Base-by-base conservation (phyloP, 1,139 yeast species). In the Geotrichum australiense region DNA sequence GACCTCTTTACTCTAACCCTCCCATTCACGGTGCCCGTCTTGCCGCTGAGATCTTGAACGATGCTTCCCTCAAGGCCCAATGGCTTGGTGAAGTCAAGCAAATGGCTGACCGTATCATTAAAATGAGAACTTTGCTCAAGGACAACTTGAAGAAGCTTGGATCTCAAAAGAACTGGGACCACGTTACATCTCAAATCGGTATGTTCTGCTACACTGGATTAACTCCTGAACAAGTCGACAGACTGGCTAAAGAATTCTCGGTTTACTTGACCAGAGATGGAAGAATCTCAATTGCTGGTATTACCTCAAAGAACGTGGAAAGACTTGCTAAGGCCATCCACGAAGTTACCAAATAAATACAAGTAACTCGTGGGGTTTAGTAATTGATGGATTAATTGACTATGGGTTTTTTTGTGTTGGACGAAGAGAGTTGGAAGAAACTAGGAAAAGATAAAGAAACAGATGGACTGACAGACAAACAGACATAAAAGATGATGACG, bases 151-250 rank as follows among this genome's bases (percentile, higher is more conserved):
- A 74, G 47, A 64, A 66, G 37, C 74, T 85, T 50, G 73, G 75
- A 11, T 86, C 97, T 37, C 91, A 93, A 40, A 94, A 94, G 44
- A 77, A 72, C 62, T 91, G 98, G 98, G 85, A 80, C 53, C 97
- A 89, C 64, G 85, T 91, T 55, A 85, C 84, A 42, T 71, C 74
- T 50, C 97, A 91, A 68, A 82, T 85, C 48, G 98, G 98, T 54
- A 91, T 91, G 98, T 91, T 91, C 64, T 86, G 96, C 43, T 91
- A 80, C 66, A 89, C 97, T 20, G 97, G 96, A 1, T 72, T 91
- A 53, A 66, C 73, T 18, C 70, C 81, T 20, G 85, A 80, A 40
- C 91, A 86, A 77, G 96, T 85, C 41, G 75, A 74, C 45, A 73
- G 84, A 52, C 73, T 89, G 48, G 94, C 86, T 59, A 64, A 72